Conservation (phyloP, 2,329 filamentous ascomycete species). For the Fusarium sp. region DNA sequence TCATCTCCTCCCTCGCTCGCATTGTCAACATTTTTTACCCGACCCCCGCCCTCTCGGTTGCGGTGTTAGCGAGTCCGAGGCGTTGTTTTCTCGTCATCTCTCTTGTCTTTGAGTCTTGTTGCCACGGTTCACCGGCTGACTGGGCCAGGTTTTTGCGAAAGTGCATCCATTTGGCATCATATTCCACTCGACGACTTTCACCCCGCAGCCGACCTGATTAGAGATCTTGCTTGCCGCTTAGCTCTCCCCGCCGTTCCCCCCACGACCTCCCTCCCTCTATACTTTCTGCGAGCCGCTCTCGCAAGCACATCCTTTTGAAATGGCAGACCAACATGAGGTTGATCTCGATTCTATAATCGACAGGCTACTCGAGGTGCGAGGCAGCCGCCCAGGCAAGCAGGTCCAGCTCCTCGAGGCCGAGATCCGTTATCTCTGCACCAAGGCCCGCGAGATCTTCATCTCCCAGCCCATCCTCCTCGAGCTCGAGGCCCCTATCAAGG, state of each 20-base stretch:
- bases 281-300: conserved; percentile 54
- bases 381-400: conserved; percentile 97
- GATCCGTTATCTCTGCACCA: conserved; percentile 97
- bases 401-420: conserved; percentile 96
- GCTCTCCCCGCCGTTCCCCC: conserved; percentile 32
- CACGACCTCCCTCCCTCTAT: conserved; percentile 42
- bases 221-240: conserved; percentile 43
- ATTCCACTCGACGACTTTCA: conserved; percentile 40
- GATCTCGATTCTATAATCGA: conserved; percentile 99
- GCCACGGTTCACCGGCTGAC: conserved; percentile 37
- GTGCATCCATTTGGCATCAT: conserved; percentile 50
- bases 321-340: conserved; percentile 83
- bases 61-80: conserved; percentile 30
- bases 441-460: conserved; percentile 99
- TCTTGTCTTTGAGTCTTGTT: conserved; percentile 13
- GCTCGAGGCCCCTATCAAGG: conserved; percentile 99
- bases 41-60: conserved; percentile 17
- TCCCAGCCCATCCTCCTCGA: conserved; percentile 98
- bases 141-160: conserved; percentile 45
- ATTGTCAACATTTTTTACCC: conserved; percentile 19
- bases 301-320: conserved; percentile 56
- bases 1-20: conserved; percentile 32
- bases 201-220: conserved; percentile 47
- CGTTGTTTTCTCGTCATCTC: conserved; percentile 12
- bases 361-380: conserved; percentile 95